A percentile compares a stretch with the other conserved stretches of the same genome.
Conservation (phyloP, 2,329 filamentous ascomycete species). For the Teratosphaeria nubilosa region DNA sequence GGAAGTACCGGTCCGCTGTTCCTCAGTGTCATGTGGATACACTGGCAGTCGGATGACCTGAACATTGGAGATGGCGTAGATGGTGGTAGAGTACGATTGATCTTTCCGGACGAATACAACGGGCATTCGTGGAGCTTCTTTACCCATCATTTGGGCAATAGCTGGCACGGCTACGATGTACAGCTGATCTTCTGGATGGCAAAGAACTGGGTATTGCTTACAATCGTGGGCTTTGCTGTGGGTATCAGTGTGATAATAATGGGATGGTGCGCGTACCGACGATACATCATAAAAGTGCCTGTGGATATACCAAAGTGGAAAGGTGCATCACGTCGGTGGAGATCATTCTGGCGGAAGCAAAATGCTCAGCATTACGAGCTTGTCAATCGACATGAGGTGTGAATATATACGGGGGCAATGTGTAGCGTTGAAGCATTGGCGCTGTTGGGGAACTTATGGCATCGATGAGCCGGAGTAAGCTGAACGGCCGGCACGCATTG, state of each 20-base stretch:
- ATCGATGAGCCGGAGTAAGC: not conserved
- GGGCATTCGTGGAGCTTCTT: slow-evolving; percentile 63
- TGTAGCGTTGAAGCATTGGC: slow-evolving; percentile 7
- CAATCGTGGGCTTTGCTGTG: slow-evolving; percentile 40
- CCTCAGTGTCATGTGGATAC: slow-evolving; percentile 64
- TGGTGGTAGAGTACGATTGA: slow-evolving; percentile 50
- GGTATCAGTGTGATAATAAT: slow-evolving; percentile 38
- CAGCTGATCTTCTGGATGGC: slow-evolving; percentile 54
- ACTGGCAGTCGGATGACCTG: slow-evolving; percentile 51
- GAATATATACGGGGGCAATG: slow-evolving; percentile 4
- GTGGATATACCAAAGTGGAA: slow-evolving; percentile 17
- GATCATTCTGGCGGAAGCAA: slow-evolving; percentile 22
- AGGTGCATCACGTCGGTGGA: slow-evolving; percentile 9
- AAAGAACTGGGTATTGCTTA: slow-evolving; percentile 47
- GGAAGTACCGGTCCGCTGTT: slow-evolving; percentile 67
- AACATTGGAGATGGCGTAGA: slow-evolving; percentile 30
- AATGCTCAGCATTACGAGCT: slow-evolving; percentile 22
- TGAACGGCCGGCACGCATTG: not conserved
- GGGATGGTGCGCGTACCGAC: slow-evolving; percentile 43
- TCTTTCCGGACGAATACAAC: slow-evolving; percentile 63
- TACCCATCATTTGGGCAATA: slow-evolving; percentile 53
- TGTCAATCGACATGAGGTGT: slow-evolving; percentile 20
- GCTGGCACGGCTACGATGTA: slow-evolving; percentile 56
- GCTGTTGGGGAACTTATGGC: slow-evolving; percentile 7
- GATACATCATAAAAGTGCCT: slow-evolving; percentile 21